Conservation (phyloP, 1,284 basidiomycete genomes). For the Sanghuangporus weigelae region DNA sequence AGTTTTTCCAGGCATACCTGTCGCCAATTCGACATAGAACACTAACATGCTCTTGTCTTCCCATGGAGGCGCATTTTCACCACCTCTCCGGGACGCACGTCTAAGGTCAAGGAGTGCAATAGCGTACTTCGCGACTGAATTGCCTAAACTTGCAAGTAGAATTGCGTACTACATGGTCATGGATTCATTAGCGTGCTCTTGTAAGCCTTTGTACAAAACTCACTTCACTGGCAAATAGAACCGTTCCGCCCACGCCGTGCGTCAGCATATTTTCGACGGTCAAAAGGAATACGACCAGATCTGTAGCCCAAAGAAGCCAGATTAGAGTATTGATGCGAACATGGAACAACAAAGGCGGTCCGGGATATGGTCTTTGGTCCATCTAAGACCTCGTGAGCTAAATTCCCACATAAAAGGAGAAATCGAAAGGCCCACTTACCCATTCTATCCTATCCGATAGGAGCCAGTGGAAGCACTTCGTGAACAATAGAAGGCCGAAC, state of each 20-base stretch:
- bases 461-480: conserved; percentile 99
- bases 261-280: conserved; percentile 75
- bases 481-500: conserved; percentile 88
- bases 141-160: conserved; percentile 75
- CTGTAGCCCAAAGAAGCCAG: conserved; percentile 61
- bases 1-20: conserved; percentile 47
- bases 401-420: background rate
- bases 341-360: conserved; percentile 80
- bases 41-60: conserved; percentile 97
- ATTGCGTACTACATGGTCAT: conserved; percentile 71
- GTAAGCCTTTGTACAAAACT: conserved; percentile 23
- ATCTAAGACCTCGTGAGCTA: conserved; percentile 53
- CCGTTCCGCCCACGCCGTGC: conserved; percentile 83
- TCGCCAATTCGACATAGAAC: conserved; percentile 92
- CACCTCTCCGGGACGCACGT: conserved; percentile 68
- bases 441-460: conserved; percentile 93
- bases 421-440: conserved; percentile 45
- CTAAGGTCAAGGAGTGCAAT: conserved; percentile 81
- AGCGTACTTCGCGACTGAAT: conserved; percentile 81
- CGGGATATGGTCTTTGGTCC: conserved; percentile 91
- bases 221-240: conserved; percentile 93
- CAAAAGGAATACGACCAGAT: conserved; percentile 69
- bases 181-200: background rate
- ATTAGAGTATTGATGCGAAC: conserved; percentile 75
- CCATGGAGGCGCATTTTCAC: conserved; percentile 89